Evolutionary conservation across 2,329 filamentous ascomycete genomes (phyloP).

Genomic region (Pseudomassariella vexata): DNA sequence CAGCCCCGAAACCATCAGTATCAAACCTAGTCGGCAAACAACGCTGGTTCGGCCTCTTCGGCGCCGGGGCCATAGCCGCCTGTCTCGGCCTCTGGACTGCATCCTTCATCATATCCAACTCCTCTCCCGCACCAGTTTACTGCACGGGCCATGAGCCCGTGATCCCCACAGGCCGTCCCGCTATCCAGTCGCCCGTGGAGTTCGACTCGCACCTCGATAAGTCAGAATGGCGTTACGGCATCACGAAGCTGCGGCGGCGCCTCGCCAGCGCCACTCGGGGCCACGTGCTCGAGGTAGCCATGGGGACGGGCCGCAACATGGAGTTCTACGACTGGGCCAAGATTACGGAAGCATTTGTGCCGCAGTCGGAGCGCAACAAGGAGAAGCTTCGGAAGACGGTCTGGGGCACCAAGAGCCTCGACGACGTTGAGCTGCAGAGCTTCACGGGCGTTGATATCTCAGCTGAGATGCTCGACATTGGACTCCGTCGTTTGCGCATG

Average conservation of each 20-base stretch:
- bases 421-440: constrained; percentile 34
- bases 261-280: constrained; percentile 44
- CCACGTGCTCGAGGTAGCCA: constrained; percentile 56
- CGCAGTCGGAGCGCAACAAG: constrained; percentile 13
- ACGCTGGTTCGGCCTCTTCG: constrained; percentile 39
- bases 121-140: constrained; percentile 9
- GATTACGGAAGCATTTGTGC: constrained; percentile 13
- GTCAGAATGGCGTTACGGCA: constrained; percentile 52
- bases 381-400: constrained; percentile 10
- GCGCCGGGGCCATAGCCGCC: constrained; percentile 37
- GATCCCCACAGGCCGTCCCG: constrained; percentile 42
- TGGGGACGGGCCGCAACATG: constrained; percentile 58
- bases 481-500: constrained; percentile 44
- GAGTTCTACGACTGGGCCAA: constrained; percentile 51
- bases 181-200: constrained; percentile 41
- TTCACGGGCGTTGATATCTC: constrained; percentile 61
- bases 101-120: constrained; percentile 12
- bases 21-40: no score
- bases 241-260: constrained; percentile 42
- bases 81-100: constrained; percentile 43
- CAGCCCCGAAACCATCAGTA: no score
- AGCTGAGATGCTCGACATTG: constrained; percentile 53
- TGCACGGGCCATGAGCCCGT: constrained; percentile 27
- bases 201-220: constrained; percentile 55
- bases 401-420: constrained; percentile 2